phyloP scores from a whole-genome alignment of 2,329 filamentous ascomycete species.

The Alternaria brassicae region DNA sequence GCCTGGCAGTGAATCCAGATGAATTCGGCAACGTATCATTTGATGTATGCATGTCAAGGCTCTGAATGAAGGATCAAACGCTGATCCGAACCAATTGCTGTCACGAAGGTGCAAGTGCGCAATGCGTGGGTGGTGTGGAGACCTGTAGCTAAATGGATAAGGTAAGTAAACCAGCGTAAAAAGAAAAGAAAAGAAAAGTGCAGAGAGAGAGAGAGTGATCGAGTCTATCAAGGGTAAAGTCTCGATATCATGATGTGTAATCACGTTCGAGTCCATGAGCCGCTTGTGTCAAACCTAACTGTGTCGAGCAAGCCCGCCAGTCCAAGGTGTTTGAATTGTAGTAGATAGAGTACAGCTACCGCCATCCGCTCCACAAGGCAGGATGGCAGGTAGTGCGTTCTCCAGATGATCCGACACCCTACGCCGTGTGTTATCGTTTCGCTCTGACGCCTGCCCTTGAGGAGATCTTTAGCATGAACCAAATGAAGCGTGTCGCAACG shows the following conservation, averaged over 20 bases:
- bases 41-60: constrained; percentile 29
- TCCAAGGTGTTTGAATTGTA: constrained; percentile 34
- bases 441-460: constrained; percentile 27
- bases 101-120: constrained; percentile 21
- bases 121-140: constrained; percentile 5
- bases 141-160: constrained; percentile 25
- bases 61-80: constrained; percentile 30
- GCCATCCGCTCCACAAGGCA: constrained; percentile 47
- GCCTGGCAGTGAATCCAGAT: constrained; percentile 31
- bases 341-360: constrained; percentile 49
- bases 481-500: constrained; percentile 18
- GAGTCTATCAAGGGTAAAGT: constrained; percentile 39
- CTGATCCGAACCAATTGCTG: constrained; percentile 35
- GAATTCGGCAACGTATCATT: constrained; percentile 31
- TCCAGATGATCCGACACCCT: constrained; percentile 30
- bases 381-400: constrained; percentile 48
- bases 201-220: constrained; percentile 13
- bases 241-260: constrained; percentile 50
- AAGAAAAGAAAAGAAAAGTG: constrained; percentile 15
- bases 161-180: constrained; percentile 22
- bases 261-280: constrained; percentile 49
- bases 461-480: constrained; percentile 32
- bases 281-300: constrained; percentile 45
- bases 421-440: constrained; percentile 19
- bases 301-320: constrained; percentile 32